Evolutionary conservation across 371 early-diverging fungal genomes (phyloP), one percentile per base, ranked within the genome.

Genomic region (Mucor sp.): DNA sequence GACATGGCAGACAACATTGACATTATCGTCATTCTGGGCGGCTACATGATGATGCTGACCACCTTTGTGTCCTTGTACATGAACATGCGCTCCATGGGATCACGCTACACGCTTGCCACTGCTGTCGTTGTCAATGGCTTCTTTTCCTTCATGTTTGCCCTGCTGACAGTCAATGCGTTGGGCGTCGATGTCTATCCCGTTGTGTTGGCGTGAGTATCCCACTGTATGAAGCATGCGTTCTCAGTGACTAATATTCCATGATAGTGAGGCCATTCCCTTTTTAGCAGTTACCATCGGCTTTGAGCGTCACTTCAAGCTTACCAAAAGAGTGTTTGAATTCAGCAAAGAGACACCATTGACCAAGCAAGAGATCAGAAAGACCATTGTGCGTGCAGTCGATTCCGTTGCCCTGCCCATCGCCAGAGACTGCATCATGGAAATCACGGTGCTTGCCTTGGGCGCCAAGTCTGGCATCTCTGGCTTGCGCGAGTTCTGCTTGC

Each of bases 251-350:
- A n/a, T n/a, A n/a, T n/a, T n/a, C n/a, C 30, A 30, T 30, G 4
- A 30, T 64, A 86, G 91, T 62, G 95, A 97, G 75, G 94, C 95
- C 19, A 89, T 95, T 71, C 97, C 97, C 3, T 96, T 96, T 82
- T 87, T 97, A 58, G 90, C 94, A 44, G 91, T 95, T 60, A 94
- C 94, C n/a, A 89, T 96, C 44, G 96, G 96, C 0, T 96, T 96
- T 67, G 96, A 97, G 69, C 91, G 94, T 72, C 93, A 93, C 47
- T 90, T 89, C 76, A 84, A 85, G 21, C 85, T 97, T 67, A 91
- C 95, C 65, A 90, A 91, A 65, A 87, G 94, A 33, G 93, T 96
- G 0, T 83, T 94, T 56, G 83, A 89, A 33, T 65, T 47, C 8
- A 77, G 74, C 39, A 70, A 75, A 60, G 63, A 78, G 62, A 69